Evolutionary conservation across 176 grass and related monocot species (phyloP), one percentile per base, ranked within the genome.

Genomic region (Thinopyrum elongatum): DNA sequence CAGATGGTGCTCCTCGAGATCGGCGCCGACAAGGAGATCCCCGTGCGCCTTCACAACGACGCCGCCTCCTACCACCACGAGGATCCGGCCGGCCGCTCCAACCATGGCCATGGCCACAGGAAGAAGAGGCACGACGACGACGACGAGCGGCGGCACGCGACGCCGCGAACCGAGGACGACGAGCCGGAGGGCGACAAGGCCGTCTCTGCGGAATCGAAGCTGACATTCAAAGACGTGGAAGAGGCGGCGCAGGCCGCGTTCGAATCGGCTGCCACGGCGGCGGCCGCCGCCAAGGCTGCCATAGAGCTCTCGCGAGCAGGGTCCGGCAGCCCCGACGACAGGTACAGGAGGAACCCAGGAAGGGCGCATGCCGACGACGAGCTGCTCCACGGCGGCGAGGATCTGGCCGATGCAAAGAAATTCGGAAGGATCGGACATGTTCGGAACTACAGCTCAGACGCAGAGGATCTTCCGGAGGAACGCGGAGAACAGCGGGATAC

Each of bases 231-330:
- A n/a, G 90, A 99, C 47, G 97, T 88, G 25, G 87, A 65, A 4
- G 84, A 84, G 2, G 97, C 97, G 4, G 93, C 97, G 49, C 94
- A 94, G 86, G 97, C 94, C 33, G 97, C 97, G 17, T 98, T 94
- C 21, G 77, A 92, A 12, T 95, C 91, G 3, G 97, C 97, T 3
- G 92, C 88, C 26, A 81, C 65, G 11, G 97, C 97, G 2, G 97
- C 97, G 0, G 94, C 90, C 10, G 97, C 97, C 21, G 97, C 93
- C 27, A 99, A 89, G 90, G 90, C 88, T 1, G 94, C 94, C 51
- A 84, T 96, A 65, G 90, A 94, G 77, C 92, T 99, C 34, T 96
- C 94, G 47, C 80, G 86, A 44, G 88, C 70, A 1, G 82, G 91
- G 13, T 59, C 70, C 51, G 44, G 35, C 33, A 87, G 77, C 0